Conservation (phyloP, 352 stramenopile species). For the Globisporangium paddicum region DNA sequence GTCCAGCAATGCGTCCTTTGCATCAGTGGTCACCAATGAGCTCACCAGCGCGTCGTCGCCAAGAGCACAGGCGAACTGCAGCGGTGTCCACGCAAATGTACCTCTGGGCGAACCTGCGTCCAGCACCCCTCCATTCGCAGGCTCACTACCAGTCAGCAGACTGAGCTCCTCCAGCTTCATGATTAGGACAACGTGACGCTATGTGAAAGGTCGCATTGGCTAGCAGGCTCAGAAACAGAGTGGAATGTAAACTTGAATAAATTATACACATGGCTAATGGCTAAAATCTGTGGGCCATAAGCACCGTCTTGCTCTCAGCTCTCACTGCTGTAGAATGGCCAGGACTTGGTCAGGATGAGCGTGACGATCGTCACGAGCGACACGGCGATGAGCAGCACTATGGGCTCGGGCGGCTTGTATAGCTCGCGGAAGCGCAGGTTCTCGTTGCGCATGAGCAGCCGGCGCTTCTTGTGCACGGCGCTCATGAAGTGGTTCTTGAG, state of each 20-base stretch:
- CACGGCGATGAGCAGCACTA: constrained; percentile 50
- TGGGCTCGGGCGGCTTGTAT: constrained; percentile 61
- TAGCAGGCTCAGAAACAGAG: neutral
- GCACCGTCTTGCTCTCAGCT: neutral
- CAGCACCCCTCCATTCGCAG: constrained; percentile 18
- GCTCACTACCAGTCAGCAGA: constrained; percentile 19
- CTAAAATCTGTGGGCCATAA: neutral
- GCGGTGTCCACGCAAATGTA: constrained; percentile 56
- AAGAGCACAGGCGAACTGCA: constrained; percentile 74
- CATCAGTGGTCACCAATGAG: constrained; percentile 28
- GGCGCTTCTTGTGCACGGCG: constrained; percentile 54
- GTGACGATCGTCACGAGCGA: constrained; percentile 54
- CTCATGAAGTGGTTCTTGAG: constrained; percentile 34
- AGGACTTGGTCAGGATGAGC: constrained; percentile 72
- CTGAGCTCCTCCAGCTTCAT: constrained; percentile 43
- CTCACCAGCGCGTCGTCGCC: constrained; percentile 43
- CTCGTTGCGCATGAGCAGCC: constrained; percentile 58
- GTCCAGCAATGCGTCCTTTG: constrained; percentile 2
- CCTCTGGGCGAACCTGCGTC: constrained; percentile 58
- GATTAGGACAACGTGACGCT: neutral
- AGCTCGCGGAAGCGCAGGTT: constrained; percentile 76
- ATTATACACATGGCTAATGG: neutral
- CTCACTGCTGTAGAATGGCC: constrained; percentile 57
- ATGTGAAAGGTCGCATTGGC: constrained; percentile 3
- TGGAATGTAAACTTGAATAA: neutral